phyloP scores from a whole-genome alignment of 2,329 filamentous ascomycete genomes.

The Pseudogymnoascus sp. region DNA sequence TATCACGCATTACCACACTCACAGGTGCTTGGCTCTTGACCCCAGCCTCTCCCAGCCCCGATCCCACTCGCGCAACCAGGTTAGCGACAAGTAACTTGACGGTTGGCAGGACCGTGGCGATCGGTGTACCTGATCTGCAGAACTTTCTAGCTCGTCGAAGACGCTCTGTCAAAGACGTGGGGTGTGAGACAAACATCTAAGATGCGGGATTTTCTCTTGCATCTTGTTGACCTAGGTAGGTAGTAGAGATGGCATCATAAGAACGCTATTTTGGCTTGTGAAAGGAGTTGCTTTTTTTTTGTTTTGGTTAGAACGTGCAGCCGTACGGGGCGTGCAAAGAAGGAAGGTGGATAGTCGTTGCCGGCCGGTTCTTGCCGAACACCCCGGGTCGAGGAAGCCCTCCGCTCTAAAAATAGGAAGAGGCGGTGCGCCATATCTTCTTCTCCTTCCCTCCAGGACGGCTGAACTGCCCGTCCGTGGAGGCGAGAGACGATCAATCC shows the following conservation, averaged over 20 bases:
- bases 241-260: neutral
- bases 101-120: neutral
- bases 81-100: neutral
- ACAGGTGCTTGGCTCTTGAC: neutral
- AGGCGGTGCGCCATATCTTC: neutral
- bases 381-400: neutral
- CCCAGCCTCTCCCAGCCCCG: neutral
- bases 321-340: neutral
- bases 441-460: neutral
- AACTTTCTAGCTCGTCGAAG: neutral
- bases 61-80: neutral
- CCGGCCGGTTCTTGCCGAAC: slow-evolving; percentile 1
- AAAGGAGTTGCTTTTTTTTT: slow-evolving; percentile 3
- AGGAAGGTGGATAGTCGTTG: neutral
- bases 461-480: neutral
- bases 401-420: neutral
- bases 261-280: slow-evolving; percentile 1
- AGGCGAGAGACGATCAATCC: neutral
- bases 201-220: neutral
- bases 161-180: neutral
- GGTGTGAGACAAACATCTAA: neutral
- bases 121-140: slow-evolving; percentile 4
- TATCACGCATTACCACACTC: neutral
- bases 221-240: neutral
- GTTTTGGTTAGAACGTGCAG: neutral